Evolutionary conservation across 2,329 filamentous ascomycete genomes (phyloP), one percentile per base, ranked within the genome.

Genomic region (Hymenoscyphus scutula): DNA sequence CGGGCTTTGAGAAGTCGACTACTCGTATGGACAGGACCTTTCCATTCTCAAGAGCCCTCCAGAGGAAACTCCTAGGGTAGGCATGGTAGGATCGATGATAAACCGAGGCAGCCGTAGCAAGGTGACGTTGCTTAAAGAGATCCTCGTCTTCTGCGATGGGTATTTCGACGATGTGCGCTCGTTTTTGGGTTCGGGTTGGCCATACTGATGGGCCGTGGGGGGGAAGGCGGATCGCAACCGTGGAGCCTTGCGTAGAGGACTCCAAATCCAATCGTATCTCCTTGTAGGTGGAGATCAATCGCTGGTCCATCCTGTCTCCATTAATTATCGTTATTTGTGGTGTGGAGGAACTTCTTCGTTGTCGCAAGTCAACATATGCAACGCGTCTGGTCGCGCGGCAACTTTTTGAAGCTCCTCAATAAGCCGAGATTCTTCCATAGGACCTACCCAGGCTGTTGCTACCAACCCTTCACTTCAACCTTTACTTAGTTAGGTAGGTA

Each of bases 221-320:
- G 68, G 87, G 84, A 69, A 92, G 83, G 72, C 85, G 82, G 72
- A 94, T 86, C 71, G 87, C 85, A 74, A 92, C 84, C 71, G 88
- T 84, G 64, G 88, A 89, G 71, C 84, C 85, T 68, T 83, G 81
- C 70, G 85, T 89, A 65, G 86, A 82, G 67, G 88, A 86, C 77
- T 95, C 90, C 71, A 95, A 84, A 76, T 91, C 91, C 77, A 96
- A 81, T 75, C 90, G 88, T 76, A 90, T 92, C 83, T 96, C 92
- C 80, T 92, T 93, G 82, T 90, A 95, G 77, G 91, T 81, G 77
- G 85, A 88, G 67, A 84, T 82, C 69, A 84, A 82, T 73, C 80
- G 76, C 71, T 81, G 80, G 72, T 83, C 85, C 89, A 91, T 91
- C 74, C 81, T 84, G 80, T 81, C 80, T 82, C 86, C 89, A 89